Conservation (phyloP, 148 eudicot species). For the Beta vulgaris region DNA sequence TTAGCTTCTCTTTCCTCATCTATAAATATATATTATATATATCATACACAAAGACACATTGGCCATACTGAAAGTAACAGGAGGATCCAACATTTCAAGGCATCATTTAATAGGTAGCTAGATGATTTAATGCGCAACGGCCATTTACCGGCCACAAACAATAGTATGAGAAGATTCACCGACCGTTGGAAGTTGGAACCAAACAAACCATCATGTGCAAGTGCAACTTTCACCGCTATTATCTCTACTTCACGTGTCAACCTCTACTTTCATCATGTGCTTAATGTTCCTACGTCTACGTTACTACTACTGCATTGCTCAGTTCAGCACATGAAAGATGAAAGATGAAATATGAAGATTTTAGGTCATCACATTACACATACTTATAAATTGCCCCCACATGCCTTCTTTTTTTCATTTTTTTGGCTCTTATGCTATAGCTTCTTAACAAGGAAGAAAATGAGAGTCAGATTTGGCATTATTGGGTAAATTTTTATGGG, state of each 20-base stretch:
- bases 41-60: background rate
- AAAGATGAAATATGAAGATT: conserved; percentile 10
- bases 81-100: background rate
- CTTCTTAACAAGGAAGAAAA: background rate
- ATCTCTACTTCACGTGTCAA: conserved; percentile 26
- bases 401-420: background rate
- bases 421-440: no score
- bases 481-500: background rate
- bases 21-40: no score
- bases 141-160: conserved; percentile 10
- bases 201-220: conserved; percentile 26
- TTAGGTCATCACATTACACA: conserved; percentile 2
- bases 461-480: background rate
- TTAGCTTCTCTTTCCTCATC: no score
- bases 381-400: conserved; percentile 25
- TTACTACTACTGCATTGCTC: background rate
- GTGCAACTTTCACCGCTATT: conserved; percentile 21
- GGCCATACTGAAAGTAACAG: background rate
- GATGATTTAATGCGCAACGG: conserved; percentile 23
- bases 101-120: background rate
- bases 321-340: conserved; percentile 20
- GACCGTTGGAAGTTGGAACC: conserved; percentile 29
- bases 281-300: no score
- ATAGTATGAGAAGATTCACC: background rate
- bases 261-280: conserved; percentile 26